Conservation (phyloP, 805 yeast genomes). For the Schwanniomyces vanrijiae region DNA sequence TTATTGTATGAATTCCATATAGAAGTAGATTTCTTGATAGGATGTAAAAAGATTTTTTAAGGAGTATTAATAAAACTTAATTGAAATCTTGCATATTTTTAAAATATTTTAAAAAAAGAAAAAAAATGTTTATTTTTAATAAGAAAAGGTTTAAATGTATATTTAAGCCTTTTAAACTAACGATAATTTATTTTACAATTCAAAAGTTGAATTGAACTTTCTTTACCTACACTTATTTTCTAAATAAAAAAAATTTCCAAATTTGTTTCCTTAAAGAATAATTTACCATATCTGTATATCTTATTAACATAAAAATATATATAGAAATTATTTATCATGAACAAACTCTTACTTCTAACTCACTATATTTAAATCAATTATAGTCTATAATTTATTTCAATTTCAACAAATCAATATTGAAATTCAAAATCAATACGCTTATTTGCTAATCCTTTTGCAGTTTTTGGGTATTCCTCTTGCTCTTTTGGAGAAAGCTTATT, state of each 20-base stretch:
- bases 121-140: too few species aligned
- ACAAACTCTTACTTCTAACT: too few species aligned
- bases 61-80: background rate
- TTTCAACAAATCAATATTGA: conserved; percentile 11
- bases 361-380: background rate
- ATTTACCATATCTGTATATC: background rate
- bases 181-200: background rate
- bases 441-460: conserved; percentile 55
- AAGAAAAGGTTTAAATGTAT: too few species aligned
- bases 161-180: too few species aligned
- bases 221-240: background rate
- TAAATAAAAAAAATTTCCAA: background rate
- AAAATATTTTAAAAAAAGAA: background rate
- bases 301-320: too few species aligned
- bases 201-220: background rate
- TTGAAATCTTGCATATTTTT: background rate
- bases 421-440: conserved; percentile 53
- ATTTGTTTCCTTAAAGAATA: background rate
- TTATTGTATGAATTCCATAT: too few species aligned
- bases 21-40: too few species aligned
- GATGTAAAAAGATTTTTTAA: background rate
- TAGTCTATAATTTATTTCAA: background rate
- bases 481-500: conserved; percentile 48
- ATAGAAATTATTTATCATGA: background rate
- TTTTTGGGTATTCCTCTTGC: conserved; percentile 43